phyloP scores from a whole-genome alignment of 2,329 filamentous ascomycete genomes.

The Escovopsis sp. region DNA sequence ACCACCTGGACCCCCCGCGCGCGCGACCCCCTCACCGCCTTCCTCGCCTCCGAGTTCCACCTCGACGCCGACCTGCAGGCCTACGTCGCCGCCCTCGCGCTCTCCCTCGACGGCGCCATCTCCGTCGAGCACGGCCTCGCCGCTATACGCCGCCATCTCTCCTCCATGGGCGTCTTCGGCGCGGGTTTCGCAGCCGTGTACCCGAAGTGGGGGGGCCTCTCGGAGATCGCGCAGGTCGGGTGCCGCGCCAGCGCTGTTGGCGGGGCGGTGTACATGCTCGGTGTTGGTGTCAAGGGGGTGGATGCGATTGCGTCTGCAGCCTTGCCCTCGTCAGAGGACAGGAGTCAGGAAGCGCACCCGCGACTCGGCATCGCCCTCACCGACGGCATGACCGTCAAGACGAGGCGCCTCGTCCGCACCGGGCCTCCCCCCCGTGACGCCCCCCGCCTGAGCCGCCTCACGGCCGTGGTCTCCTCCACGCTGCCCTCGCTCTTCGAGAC shows the following conservation, averaged over 20 bases:
- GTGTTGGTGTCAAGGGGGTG: constrained; percentile 42
- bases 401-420: constrained; percentile 36
- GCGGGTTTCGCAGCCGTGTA: constrained; percentile 79
- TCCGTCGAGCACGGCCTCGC: constrained; percentile 52
- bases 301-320: no score
- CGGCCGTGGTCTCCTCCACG: constrained; percentile 53
- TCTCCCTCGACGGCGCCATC: constrained; percentile 51
- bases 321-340: no score
- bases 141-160: constrained; percentile 62
- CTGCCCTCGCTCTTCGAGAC: constrained; percentile 53
- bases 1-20: constrained; percentile 45
- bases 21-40: constrained; percentile 37
- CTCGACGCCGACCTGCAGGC: constrained; percentile 53
- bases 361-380: constrained; percentile 33
- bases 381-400: constrained; percentile 40
- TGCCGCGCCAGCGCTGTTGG: constrained; percentile 86
- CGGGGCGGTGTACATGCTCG: constrained; percentile 78
- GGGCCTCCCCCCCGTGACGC: constrained; percentile 16
- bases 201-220: constrained; percentile 82
- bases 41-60: constrained; percentile 47
- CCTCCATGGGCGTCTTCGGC: constrained; percentile 77
- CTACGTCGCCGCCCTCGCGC: constrained; percentile 49
- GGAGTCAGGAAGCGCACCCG: not conserved
- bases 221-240: constrained; percentile 80
- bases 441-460: constrained; percentile 37